Percentiles rank a stretch among this genome's conserved stretches.
These are phyloP conservation scores for Ustilago tritici DNA, from an alignment of 1,284 basidiomycete genomes.

Conservation along the genomic window DNA sequence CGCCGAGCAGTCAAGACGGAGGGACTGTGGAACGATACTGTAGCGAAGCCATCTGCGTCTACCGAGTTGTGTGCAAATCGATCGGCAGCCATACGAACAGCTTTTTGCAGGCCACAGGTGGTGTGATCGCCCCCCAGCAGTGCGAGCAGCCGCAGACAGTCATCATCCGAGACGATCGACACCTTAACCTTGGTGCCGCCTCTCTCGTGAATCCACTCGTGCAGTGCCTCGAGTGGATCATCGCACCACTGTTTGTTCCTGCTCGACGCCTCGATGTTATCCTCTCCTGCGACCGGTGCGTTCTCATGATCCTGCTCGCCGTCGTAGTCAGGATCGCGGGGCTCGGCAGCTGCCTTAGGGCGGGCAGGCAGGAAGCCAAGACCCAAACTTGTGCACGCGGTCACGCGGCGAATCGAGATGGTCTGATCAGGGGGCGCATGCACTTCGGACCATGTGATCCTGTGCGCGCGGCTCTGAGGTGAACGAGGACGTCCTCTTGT, in stretches of 20 bases:
- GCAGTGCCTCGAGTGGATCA: constrained; percentile 46
- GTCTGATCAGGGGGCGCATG: constrained; percentile 44
- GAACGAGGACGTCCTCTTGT: constrained; percentile 20
- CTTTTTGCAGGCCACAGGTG: constrained; percentile 13
- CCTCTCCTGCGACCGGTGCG: constrained; percentile 2
- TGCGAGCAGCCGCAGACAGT: constrained; percentile 39
- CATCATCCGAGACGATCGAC: constrained; percentile 51
- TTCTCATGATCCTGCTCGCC: constrained; percentile 8
- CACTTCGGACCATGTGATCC: constrained; percentile 30
- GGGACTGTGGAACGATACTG: constrained; percentile 10
- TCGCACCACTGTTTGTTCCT: constrained; percentile 22
- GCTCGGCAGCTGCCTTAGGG: constrained; percentile 44
- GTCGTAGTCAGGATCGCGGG: constrained; percentile 40
- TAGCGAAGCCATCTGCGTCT: constrained; percentile 27
- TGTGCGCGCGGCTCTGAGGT: constrained; percentile 14
- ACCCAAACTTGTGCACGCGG: constrained; percentile 33
- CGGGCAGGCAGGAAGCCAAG: constrained; percentile 39
- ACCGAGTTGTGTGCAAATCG: constrained; percentile 24
- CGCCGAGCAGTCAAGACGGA: neutral
- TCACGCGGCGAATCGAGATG: constrained; percentile 50
- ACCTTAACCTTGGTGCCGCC: constrained; percentile 21
- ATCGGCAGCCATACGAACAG: constrained; percentile 33
- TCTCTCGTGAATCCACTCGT: constrained; percentile 40
- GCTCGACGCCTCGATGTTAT: neutral
- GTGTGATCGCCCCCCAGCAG: constrained; percentile 13